phyloP scores from a whole-genome alignment of 805 yeast genomes.

The Kazachstania psychrophila region DNA sequence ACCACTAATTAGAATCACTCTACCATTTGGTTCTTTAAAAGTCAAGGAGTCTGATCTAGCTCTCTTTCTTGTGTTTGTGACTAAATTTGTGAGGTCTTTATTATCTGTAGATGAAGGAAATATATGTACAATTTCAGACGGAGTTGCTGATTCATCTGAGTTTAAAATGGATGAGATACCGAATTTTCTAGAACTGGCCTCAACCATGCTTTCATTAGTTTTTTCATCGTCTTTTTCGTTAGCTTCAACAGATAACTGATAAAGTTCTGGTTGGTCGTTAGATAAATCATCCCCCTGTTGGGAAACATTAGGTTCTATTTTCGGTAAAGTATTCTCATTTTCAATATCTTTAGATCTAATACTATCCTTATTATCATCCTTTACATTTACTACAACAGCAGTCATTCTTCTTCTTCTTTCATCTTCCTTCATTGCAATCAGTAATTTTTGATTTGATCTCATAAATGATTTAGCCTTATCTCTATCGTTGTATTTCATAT shows the following conservation, averaged over 20 bases:
- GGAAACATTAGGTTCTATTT: no score
- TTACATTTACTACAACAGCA: no score
- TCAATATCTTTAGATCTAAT: no score
- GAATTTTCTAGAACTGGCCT: slow-evolving; percentile 16
- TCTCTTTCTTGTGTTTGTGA: neutral
- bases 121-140: neutral
- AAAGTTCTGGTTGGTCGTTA: no score
- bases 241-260: no score
- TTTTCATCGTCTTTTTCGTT: no score
- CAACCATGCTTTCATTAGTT: no score
- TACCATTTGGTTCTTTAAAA: neutral
- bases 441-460: slow-evolving; percentile 27
- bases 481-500: slow-evolving; percentile 29
- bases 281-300: no score
- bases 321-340: no score
- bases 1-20: neutral
- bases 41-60: slow-evolving; percentile 1
- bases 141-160: slow-evolving; percentile 8
- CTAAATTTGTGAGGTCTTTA: neutral
- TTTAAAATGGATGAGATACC: slow-evolving; percentile 23
- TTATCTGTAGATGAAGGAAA: neutral
- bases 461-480: slow-evolving; percentile 27
- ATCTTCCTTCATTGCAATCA: slow-evolving; percentile 28
- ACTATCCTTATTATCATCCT: no score
- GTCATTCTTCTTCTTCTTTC: slow-evolving; percentile 26